A percentile compares a stretch with the other conserved stretches of the same genome.
Conservation (phyloP, 768 basidiomycete genomes). For the Paxillus ammoniavirescens region DNA sequence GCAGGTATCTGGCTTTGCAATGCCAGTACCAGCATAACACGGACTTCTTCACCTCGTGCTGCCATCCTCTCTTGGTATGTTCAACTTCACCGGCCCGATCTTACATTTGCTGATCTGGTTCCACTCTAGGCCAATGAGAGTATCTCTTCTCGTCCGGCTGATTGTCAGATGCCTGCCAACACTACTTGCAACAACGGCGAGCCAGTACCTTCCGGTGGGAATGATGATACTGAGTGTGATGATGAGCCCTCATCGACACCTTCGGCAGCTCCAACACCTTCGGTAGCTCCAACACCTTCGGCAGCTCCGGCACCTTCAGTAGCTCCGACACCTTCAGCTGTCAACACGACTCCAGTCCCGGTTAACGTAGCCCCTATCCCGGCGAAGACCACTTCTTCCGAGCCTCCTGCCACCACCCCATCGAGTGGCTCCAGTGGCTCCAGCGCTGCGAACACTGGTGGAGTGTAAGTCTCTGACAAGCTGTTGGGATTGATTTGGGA, state of each 20-base stretch:
- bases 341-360: slow-evolving; percentile 9
- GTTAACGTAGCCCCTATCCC: slow-evolving; percentile 6
- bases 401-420: not conserved
- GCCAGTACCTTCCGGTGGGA: slow-evolving; percentile 19
- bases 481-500: not conserved
- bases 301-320: not conserved
- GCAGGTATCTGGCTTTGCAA: slow-evolving; percentile 57
- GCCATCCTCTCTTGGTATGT: slow-evolving; percentile 64
- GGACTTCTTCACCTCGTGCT: slow-evolving; percentile 64
- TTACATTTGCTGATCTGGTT: not conserved
- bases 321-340: slow-evolving; percentile 8
- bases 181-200: slow-evolving; percentile 19
- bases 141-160: slow-evolving; percentile 45
- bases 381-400: slow-evolving; percentile 5
- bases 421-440: slow-evolving; percentile 16
- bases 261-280: slow-evolving; percentile 11
- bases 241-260: slow-evolving; percentile 24
- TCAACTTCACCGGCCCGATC: not conserved
- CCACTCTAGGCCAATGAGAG: slow-evolving; percentile 46
- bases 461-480: slow-evolving; percentile 38
- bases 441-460: slow-evolving; percentile 29
- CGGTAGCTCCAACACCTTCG: slow-evolving; percentile 6
- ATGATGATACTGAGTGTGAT: slow-evolving; percentile 34
- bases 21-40: slow-evolving; percentile 49
- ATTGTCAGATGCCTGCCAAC: slow-evolving; percentile 48